Evolutionary conservation across 345 rosid genomes (phyloP), one percentile per base, ranked within the genome.

Genomic region (Carallia brachiata): DNA sequence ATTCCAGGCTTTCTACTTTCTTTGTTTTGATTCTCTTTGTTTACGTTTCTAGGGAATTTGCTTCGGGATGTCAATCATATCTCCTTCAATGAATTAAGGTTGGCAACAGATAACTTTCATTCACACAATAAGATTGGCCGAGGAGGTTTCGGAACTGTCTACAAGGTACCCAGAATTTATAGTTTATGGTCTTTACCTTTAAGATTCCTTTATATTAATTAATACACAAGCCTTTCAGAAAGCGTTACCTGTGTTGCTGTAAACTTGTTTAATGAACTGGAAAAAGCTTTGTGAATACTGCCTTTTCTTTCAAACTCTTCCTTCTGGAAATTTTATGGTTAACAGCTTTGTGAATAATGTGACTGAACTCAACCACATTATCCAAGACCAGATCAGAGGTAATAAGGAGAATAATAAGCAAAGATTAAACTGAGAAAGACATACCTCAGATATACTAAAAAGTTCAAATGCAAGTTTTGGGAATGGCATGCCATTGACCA

Each of bases 141-240:
- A 58, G 91, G 91, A 68, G 91, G 89, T 55, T 87, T 87, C 18
- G 91, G 91, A 68, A 79, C 55, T 2, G 91, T 87, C 56, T 85
- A 83, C 81, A 85, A 85, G 91, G 91, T 87, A 64, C 36, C 36
- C 59, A 36, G 36, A 15, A 44, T 44, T 44, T 44, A 44, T 44
- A 4, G 2, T 32, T 32, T 32, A 32, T 32, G 2, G 16, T 44
- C 3, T 44, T 44, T 44, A 9, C 4, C 4, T 44, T 44, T 10
- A 44, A 12, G 16, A 2, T 13, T 44, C 50, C 12, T 44, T 7
- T 34, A 44, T 6, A 28, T 48, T 37, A 61, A 54, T 66, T 54
- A 4, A 30, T 16, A 16, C n/a, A 19, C 63, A 63, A 28, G 18
- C 18, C n/a, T 70, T 55, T 15, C 37, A 39, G 65, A 63, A 31